A percentile compares a stretch with the other conserved stretches of the same genome.
Evolutionary conservation across 2,329 filamentous ascomycete genomes (phyloP).

Genomic region (Claviceps purpurea): DNA sequence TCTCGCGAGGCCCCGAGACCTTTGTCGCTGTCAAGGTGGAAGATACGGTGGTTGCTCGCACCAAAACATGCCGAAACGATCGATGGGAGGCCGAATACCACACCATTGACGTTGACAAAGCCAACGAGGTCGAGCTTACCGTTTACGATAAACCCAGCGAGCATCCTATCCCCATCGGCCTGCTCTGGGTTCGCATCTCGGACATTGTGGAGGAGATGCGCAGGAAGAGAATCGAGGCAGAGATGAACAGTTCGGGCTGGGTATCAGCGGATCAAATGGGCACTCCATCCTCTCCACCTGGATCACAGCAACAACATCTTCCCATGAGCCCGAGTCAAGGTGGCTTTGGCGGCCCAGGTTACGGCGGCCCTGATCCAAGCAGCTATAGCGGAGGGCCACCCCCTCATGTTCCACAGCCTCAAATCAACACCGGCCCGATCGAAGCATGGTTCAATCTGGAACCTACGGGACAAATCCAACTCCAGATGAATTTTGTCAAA

Average conservation of each 20-base stretch:
- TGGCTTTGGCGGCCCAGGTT: conserved; percentile 30
- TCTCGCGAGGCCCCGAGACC: conserved; percentile 83
- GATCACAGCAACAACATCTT: conserved; percentile 29
- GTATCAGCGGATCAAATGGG: conserved; percentile 94
- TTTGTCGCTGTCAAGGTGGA: conserved; percentile 96
- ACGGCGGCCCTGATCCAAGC: conserved; percentile 12
- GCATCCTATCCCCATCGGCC: conserved; percentile 79
- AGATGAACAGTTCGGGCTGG: conserved; percentile 91
- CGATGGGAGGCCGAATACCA: conserved; percentile 87
- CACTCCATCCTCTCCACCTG: conserved; percentile 33
- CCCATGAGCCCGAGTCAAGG: conserved; percentile 38
- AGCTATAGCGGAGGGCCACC: conserved; percentile 18
- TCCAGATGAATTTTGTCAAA: conserved; percentile 86
- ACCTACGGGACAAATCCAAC: conserved; percentile 80
- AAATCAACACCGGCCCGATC: conserved; percentile 48
- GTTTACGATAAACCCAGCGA: conserved; percentile 94
- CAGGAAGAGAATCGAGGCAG: conserved; percentile 90
- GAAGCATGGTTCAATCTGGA: conserved; percentile 97
- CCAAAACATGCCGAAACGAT: conserved; percentile 72
- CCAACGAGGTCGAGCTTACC: conserved; percentile 94
- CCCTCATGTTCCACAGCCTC: conserved; percentile 28
- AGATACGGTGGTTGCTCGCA: conserved; percentile 80
- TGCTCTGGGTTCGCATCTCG: conserved; percentile 93
- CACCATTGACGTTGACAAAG: conserved; percentile 90
- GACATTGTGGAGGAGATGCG: conserved; percentile 97